Evolutionary conservation across 2,329 filamentous ascomycete genomes (phyloP).

Genomic region (Claviceps lovelessii): DNA sequence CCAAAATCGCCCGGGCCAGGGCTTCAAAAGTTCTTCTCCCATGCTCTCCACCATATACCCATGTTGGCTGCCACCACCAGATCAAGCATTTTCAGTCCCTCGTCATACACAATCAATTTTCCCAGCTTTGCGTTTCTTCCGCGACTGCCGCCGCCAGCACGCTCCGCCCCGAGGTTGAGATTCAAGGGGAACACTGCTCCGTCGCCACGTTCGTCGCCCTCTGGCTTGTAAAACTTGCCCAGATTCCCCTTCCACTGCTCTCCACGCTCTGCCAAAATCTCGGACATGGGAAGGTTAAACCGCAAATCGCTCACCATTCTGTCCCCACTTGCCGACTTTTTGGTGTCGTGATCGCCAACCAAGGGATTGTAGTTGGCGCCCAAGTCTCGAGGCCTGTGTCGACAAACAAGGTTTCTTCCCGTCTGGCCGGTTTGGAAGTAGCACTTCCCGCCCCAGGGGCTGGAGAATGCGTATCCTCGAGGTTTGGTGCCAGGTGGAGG

Average conservation of each 20-base stretch:
- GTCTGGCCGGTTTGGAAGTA: conserved; percentile 68
- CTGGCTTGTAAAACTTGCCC: conserved; percentile 25
- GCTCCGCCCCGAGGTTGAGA: conserved; percentile 64
- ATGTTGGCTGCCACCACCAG: conserved; percentile 82
- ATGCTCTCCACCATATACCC: conserved; percentile 85
- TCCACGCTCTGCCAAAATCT: conserved; percentile 28
- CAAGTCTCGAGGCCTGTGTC: conserved; percentile 47
- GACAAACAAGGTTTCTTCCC: conserved; percentile 61
- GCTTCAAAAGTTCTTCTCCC: conserved; percentile 42
- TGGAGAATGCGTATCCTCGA: conserved; percentile 62
- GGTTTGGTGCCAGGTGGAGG: conserved; percentile 26
- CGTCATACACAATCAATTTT: conserved; percentile 78
- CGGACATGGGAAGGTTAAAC: conserved; percentile 64
- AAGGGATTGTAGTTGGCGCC: conserved; percentile 28
- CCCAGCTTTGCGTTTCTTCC: conserved; percentile 85
- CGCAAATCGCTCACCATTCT: conserved; percentile 61
- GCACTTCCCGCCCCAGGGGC: conserved; percentile 77
- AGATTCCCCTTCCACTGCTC: conserved; percentile 28
- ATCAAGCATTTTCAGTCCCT: conserved; percentile 92
- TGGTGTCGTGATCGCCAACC: conserved; percentile 19
- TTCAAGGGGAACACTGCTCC: conserved; percentile 38
- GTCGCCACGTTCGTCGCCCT: conserved; percentile 26
- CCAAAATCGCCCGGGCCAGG: background rate
- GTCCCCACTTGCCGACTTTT: too few relatives aligned
- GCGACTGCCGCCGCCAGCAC: conserved; percentile 70